Conservation (phyloP, 2,329 filamentous ascomycete species). For the Penicillium sp. region DNA sequence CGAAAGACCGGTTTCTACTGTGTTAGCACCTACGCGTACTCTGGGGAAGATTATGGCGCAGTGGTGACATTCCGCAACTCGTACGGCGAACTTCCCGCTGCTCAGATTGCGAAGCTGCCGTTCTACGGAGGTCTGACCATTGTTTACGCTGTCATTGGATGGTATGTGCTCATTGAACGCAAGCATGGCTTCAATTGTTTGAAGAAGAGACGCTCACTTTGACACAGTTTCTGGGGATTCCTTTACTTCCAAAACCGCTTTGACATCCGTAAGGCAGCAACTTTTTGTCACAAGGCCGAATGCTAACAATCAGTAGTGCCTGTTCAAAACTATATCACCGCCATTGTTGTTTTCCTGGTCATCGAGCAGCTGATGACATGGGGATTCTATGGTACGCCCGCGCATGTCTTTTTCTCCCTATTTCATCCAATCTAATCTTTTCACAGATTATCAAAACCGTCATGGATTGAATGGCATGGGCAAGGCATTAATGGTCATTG, state of each 20-base stretch:
- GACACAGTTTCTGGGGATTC: slow-evolving; percentile 79
- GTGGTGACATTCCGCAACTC: slow-evolving; percentile 92
- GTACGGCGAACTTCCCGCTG: slow-evolving; percentile 91
- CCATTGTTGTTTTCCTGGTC: slow-evolving; percentile 90
- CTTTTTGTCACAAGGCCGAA: not conserved
- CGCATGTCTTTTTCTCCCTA: not conserved
- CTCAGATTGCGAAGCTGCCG: slow-evolving; percentile 93
- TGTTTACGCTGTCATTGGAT: slow-evolving; percentile 81
- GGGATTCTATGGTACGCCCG: slow-evolving; percentile 79
- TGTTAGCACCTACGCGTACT: slow-evolving; percentile 73
- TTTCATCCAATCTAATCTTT: slow-evolving; percentile 32
- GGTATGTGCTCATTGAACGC: slow-evolving; percentile 46
- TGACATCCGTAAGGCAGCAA: slow-evolving; percentile 68
- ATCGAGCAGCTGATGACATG: slow-evolving; percentile 98
- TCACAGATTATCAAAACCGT: slow-evolving; percentile 80
- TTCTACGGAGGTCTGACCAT: slow-evolving; percentile 96
- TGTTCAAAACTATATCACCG: slow-evolving; percentile 98
- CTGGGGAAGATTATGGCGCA: slow-evolving; percentile 67
- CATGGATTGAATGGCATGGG: slow-evolving; percentile 79
- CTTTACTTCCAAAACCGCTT: slow-evolving; percentile 90
- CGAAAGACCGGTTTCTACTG: slow-evolving; percentile 96
- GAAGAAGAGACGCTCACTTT: slow-evolving; percentile 19
- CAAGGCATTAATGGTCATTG: slow-evolving; percentile 83
- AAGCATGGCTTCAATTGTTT: not conserved
- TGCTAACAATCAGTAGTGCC: slow-evolving; percentile 60